Base-by-base conservation (phyloP, 169 alveolate genomes). In the Plasmodium billcollinsi region DNA sequence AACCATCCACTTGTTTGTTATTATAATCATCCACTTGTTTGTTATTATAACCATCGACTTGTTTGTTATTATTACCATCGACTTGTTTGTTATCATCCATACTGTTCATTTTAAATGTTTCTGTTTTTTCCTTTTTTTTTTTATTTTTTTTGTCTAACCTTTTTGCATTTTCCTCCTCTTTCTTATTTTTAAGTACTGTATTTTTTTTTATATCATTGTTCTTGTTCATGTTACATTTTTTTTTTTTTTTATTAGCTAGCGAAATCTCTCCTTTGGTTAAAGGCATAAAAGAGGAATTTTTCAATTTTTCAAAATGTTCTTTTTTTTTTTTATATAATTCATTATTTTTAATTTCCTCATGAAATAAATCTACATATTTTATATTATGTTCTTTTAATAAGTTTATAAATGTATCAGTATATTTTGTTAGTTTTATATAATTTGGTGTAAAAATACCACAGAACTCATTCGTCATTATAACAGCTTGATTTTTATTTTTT, bases 191-290 rank as follows among this genome's bases (percentile, higher is more conserved):
- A 1, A 56, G 21, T 56, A 56, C 1, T 0, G 21, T 21, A 1
- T 14, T 6, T 15, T 56, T 3, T 15, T 15, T 21, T 11, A 15
- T 2, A 6, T 56, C 65, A 33, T 11, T 26, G 33, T 26, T 26
- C 0, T 1, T 26, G 33, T 26, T 26, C 33, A 2, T 26, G 33
- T 26, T 26, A 26, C 0, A 1, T 26, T 26, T 26, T 26, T 9
- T 45, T n/a, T 47, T 66, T 6, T 83, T 83, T 61, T 83, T 83
- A 58, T 54, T 58, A 1, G 91, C 91, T 43, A 83, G 43, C 14
- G 91, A 83, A 26, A 83, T 83, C n/a, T 83, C 91, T 47, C 91
- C 91, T 29, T 71, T 83, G 2, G 91, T 83, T n/a, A 83, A 62
- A 4, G 91, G 91, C 9, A 83, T 73, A 20, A 70, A 83, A 21